Evolutionary conservation across 495 filamentous ascomycete species (phyloP), one percentile per base, ranked within the genome.

Genomic region (Viridothelium virens): DNA sequence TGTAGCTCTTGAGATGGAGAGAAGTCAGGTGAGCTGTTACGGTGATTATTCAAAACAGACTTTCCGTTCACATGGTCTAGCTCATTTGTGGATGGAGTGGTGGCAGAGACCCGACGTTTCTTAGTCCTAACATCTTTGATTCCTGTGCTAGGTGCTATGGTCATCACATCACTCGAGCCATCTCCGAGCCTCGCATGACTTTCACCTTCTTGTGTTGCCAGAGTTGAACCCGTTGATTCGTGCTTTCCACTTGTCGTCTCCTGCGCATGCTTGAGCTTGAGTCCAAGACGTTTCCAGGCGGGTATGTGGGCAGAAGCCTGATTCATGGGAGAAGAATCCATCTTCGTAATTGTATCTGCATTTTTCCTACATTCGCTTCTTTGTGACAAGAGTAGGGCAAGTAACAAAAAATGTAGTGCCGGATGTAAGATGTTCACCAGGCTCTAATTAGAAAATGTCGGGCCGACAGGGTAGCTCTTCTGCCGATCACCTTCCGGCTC

Each of bases 221-320:
- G 16, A 53, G 5, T 5, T 37, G 63, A 6, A 12, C 11, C 46
- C 14, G 44, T 7, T 53, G 46, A 6, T 3, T 38, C 16, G 41
- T 48, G 39, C 16, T n/a, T 62, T 63, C 67, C 48, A 47, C 77
- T 70, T 38, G 72, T 72, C 48, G 74, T 70, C 62, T 84, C 80
- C 71, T 83, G 81, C 47, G 80, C 79, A 68, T 81, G 83, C 72
- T 91, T 91, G 75, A 89, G 81, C 81, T 90, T 88, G 73, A 90
- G 79, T 61, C 87, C 89, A 73, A 91, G 77, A 79, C 87, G 83
- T 77, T 90, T 91, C 88, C 87, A 91, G 64, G 89, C 87, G 25
- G 89, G 88, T 59, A 89, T 79, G 72, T 81, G 82, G 78, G 74
- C 38, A 59, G 48, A n/a, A 53, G 18, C 16, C 16, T 53, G 12